These are phyloP conservation scores for Anethum foeniculum DNA, from an alignment of 140 eudicot species.

Conservation along the genomic window DNA sequence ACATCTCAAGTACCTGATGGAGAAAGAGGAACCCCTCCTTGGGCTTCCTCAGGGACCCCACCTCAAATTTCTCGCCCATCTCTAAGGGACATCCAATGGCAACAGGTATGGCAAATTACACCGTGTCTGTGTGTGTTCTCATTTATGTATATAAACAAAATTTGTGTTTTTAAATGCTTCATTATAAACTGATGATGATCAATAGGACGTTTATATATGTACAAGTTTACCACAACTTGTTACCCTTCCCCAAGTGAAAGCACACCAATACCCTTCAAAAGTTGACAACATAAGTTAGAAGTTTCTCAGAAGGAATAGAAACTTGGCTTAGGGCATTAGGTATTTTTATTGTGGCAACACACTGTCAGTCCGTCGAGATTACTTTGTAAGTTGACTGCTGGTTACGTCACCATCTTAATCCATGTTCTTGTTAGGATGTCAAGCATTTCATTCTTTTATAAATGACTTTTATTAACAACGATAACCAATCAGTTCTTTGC, in stretches of 20 bases:
- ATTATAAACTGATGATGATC: not conserved
- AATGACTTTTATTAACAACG: not conserved
- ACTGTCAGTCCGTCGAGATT: too few relatives aligned
- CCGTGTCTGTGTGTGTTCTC: not conserved
- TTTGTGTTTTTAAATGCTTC: not conserved
- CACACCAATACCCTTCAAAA: not conserved
- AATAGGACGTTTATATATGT: not conserved
- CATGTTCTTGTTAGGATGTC: not conserved
- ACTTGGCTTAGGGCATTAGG: not conserved
- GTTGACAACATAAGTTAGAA: not conserved
- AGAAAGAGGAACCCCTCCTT: constrained; percentile 85
- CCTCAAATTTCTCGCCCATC: constrained; percentile 80
- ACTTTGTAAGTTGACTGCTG: not conserved
- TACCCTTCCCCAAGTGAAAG: not conserved
- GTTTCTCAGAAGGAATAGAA: not conserved
- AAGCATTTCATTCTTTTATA: not conserved
- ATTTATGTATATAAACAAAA: not conserved
- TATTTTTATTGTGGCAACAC: not conserved
- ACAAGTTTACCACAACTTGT: not conserved
- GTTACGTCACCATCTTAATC: not conserved
- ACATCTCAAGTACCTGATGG: constrained; percentile 47
- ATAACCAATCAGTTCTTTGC: too few relatives aligned
- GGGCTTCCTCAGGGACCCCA: constrained; percentile 95
- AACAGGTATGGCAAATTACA: constrained; percentile 45
- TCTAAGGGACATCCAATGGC: constrained; percentile 80